Base-by-base conservation (phyloP, 305 asterid genomes). In the Salvia sclarea region DNA sequence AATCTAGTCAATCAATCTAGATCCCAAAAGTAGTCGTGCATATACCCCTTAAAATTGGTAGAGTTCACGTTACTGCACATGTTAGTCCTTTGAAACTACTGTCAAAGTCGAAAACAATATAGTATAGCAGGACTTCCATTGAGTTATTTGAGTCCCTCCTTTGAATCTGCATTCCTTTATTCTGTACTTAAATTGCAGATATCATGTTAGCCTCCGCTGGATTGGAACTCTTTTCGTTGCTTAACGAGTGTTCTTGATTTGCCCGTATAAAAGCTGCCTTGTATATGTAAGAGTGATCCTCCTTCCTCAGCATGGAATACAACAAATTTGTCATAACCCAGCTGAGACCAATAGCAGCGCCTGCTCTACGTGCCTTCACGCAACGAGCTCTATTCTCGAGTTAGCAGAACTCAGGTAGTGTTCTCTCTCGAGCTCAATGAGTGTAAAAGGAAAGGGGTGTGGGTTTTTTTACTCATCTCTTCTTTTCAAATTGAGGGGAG, bases 351-450 rank as follows among this genome's bases (percentile, higher is more conserved):
- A 22, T 40, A 21, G 24, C 53, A 61, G 22, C 53, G n/a, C 28
- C 59, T 8, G n/a, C n/a, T 13, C 6, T 21, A 22, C 0, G 5
- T 6, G 48, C 11, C 48, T 18, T 18, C 35, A 20, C 37, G 57
- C 41, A 2, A 33, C 16, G 45, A 21, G 49, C 18, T 40, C 25
- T 30, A 8, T 49, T 18, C 50, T 65, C 9, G 6, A 38, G 31
- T 16, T 48, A 37, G 41, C 75, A 60, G 50, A 25, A 66, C 18
- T 47, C 20, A 48, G 65, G 63, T 55, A 11, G 20, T 16, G 6
- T 24, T 47, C 24, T 8, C 54, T 48, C 17, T 59, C 49, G 11
- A 9, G 31, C 21, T 37, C 12, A 18, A 9, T 37, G n/a, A 20
- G 54, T 13, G 67, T 12, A 7, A 28, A 67, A 41, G 17, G 22